Base-by-base conservation (phyloP, 225 moss, liverwort and hornwort genomes). In the Marchantia polymorpha region DNA sequence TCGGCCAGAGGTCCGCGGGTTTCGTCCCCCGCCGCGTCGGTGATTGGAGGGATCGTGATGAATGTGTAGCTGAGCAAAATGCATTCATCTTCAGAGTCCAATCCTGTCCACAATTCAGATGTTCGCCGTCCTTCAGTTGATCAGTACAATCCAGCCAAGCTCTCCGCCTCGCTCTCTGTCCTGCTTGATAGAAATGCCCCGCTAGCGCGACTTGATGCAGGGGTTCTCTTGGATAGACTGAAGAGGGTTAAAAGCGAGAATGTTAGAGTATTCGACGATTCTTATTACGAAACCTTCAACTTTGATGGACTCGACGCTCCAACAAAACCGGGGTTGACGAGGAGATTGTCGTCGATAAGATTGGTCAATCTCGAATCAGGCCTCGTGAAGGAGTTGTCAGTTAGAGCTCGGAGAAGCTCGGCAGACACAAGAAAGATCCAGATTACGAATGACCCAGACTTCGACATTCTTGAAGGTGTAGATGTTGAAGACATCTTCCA, bases 281-380 rank as follows among this genome's bases (percentile, higher is more conserved):
- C 51, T 10, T 22, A 79, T 3, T 58, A 66, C 61, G 17, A 78
- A 29, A 29, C 54, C 81, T 58, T 53, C 70, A 72, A 72, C 82
- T 27, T 48, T 64, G 29, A 8, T 31, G 59, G 46, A 15, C 13
- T 55, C 54, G 77, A 59, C 52, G 52, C 66, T 60, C 76, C 72
- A 47, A 51, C 72, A 4, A 56, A 55, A 59, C 75, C 58, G 4
- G 74, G 52, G 27, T 56, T 52, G 29, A 73, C 80, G 53, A 85
- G 30, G 39, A 58, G 56, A 54, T 47, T 55, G 49, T 67, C 78
- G 19, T 68, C 82, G 23, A 84, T 88, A 53, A 76, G 86, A 58
- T 31, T 88, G 54, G 88, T 81, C 1, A 72, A 88, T 65, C 78
- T 79, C n/a, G 86, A 83, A 61, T 86, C 86, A 9, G 86, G 88